A percentile compares a stretch with the other conserved stretches of the same genome.
phyloP scores from a whole-genome alignment of 2,329 filamentous ascomycete species.

The Hymenoscyphus infarciens region DNA sequence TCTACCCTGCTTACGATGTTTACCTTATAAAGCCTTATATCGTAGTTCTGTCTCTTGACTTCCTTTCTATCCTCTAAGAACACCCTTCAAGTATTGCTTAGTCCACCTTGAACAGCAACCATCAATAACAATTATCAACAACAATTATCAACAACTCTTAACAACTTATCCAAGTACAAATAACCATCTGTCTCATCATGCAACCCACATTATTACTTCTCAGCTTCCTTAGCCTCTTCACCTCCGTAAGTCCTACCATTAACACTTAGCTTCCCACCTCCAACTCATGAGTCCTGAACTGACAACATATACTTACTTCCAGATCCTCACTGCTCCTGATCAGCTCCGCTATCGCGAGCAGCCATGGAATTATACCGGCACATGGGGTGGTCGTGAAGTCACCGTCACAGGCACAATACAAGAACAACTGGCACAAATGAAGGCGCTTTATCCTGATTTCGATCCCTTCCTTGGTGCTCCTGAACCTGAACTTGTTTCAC shows the following conservation, averaged over 20 bases:
- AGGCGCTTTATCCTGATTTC: background rate
- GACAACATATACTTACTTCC: background rate
- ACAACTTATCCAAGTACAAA: background rate
- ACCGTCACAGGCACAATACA: background rate
- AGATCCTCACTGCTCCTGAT: background rate
- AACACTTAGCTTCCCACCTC: background rate
- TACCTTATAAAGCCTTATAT: too few species aligned
- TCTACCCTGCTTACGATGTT: too few species aligned
- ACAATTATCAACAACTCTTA: too few species aligned
- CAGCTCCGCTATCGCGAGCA: background rate
- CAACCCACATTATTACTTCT: background rate
- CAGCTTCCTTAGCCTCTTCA: background rate
- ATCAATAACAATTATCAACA: too few species aligned
- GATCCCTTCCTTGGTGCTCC: background rate
- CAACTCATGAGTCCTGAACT: background rate
- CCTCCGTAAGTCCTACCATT: background rate
- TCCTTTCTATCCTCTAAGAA: too few species aligned
- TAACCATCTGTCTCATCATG: background rate
- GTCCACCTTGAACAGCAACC: too few species aligned
- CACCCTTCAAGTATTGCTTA: too few species aligned
- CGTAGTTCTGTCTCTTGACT: too few species aligned
- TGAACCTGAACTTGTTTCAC: background rate
- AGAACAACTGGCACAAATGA: background rate
- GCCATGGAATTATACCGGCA: background rate
- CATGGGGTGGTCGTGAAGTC: background rate